Conservation (phyloP, 2,329 filamentous ascomycete genomes). For the Colletotrichum trifolii region DNA sequence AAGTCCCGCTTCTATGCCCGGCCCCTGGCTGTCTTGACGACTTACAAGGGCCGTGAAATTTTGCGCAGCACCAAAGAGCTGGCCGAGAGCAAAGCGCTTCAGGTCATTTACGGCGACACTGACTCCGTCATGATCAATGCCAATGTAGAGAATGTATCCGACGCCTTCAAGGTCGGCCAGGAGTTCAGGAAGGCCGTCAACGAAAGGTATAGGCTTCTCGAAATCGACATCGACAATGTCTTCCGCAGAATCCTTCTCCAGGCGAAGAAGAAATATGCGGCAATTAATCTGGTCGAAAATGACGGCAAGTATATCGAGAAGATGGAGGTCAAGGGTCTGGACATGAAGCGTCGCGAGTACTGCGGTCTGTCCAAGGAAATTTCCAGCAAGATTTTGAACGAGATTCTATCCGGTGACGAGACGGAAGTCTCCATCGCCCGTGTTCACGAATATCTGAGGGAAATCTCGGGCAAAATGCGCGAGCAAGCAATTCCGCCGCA, state of each 20-base stretch:
- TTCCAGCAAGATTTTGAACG: conserved; percentile 88
- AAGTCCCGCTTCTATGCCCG: conserved; percentile 98
- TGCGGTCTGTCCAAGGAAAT: conserved; percentile 96
- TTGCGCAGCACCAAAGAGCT: conserved; percentile 94
- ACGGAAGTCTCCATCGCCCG: conserved; percentile 87
- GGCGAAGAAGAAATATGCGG: conserved; percentile 99
- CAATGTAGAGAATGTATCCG: conserved; percentile 91
- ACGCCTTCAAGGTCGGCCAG: conserved; percentile 89
- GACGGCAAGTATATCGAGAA: conserved; percentile 93
- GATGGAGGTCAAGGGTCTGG: conserved; percentile 97
- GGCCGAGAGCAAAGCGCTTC: conserved; percentile 88
- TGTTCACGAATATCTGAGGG: conserved; percentile 92
- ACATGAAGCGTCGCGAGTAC: conserved; percentile 98
- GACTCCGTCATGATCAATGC: conserved; percentile 99
- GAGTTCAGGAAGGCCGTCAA: conserved; percentile 98
- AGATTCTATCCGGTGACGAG: conserved; percentile 94
- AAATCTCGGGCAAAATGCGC: conserved; percentile 88
- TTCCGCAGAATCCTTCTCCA: conserved; percentile 94
- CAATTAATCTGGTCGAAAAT: conserved; percentile 90
- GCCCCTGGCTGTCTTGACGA: conserved; percentile 93
- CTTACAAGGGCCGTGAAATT: conserved; percentile 97
- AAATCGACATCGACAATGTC: conserved; percentile 98
- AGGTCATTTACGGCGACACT: conserved; percentile 98
- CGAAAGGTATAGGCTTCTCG: conserved; percentile 88
- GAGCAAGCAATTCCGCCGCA: conserved; percentile 77